Conservation (phyloP, 148 eudicot genomes). For the Camellia granthamiana region DNA sequence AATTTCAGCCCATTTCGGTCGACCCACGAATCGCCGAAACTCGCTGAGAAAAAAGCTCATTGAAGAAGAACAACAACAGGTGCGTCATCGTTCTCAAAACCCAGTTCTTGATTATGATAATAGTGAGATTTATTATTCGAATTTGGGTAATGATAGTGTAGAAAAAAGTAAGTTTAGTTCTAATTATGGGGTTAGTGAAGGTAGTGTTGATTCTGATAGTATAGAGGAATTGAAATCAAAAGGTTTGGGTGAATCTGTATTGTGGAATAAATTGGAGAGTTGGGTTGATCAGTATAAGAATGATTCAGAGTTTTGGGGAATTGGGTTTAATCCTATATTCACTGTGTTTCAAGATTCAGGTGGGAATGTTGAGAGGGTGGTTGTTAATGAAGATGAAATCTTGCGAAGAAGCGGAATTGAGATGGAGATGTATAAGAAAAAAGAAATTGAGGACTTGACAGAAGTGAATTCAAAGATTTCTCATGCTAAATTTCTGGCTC, state of each 20-base stretch:
- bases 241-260: constrained; percentile 36
- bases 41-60: constrained; percentile 69
- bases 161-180: constrained; percentile 12
- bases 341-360: constrained; percentile 49
- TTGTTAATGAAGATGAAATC: constrained; percentile 73
- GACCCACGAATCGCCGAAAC: constrained; percentile 52
- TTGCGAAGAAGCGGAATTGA: constrained; percentile 56
- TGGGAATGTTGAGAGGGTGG: constrained; percentile 57
- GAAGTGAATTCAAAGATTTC: constrained; percentile 53
- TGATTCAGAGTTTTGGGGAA: constrained; percentile 77
- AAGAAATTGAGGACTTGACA: constrained; percentile 32
- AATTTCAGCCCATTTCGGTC: constrained; percentile 48
- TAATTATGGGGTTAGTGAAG: constrained; percentile 26
- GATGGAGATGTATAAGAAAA: constrained; percentile 28
- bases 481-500: constrained; percentile 58
- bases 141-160: constrained; percentile 20
- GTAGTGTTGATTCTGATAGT: constrained; percentile 18
- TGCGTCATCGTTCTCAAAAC: constrained; percentile 30
- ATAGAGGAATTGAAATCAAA: constrained; percentile 13
- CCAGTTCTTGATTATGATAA: constrained; percentile 29
- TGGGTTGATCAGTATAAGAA: constrained; percentile 78
- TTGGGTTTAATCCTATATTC: constrained; percentile 71
- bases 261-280: constrained; percentile 56
- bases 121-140: constrained; percentile 21
- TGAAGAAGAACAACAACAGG: constrained; percentile 36